Evolutionary conservation across 257 asterid species (phyloP), one percentile per base, ranked within the genome.

Genomic region (Asclepias syriaca): DNA sequence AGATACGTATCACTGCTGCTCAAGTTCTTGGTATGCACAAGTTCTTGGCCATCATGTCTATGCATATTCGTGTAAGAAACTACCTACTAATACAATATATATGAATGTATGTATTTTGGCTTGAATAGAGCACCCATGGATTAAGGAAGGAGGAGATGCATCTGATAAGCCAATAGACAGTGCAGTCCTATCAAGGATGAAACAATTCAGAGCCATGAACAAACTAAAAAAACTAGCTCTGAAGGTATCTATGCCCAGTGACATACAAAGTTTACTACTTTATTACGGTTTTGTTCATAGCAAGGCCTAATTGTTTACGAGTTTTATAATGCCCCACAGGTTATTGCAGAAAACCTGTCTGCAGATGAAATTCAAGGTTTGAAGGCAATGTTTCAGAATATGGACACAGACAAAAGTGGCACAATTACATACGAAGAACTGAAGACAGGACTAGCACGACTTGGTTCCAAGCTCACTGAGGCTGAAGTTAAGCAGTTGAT

Each of bases 181-280:
- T 55, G 98, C 96, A 40, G 98, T 92, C 49, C 90, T 91, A 22
- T 80, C 96, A 3, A 86, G 97, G 80, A 89, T 91, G 96, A 91
- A 89, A 90, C 97, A 91, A 69, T 91, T 91, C 89, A 79, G 95
- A 81, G 97, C 97, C 19, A 91, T 91, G 97, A 91, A 89, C 89
- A 91, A 86, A 79, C 97, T 91, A 56, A 91, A 91, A 70, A 89
- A 91, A 77, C 89, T 91, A 14, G 98, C 98, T 21, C 83, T 92
- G 50, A 92, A 89, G 98, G 98, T 89, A 83, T 40, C 21, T n/a
- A 46, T 34, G 39, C 39, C 37, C 70, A 21, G 18, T 15, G 10
- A 12, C 27, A 40, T 40, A 40, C 10, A 40, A 6, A 8, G 46
- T 40, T 40, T 40, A 40, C 46, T 43, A 43, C 48, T 43, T 43